phyloP scores from a whole-genome alignment of 805 yeast genomes.

The Candida sphagnicola region DNA sequence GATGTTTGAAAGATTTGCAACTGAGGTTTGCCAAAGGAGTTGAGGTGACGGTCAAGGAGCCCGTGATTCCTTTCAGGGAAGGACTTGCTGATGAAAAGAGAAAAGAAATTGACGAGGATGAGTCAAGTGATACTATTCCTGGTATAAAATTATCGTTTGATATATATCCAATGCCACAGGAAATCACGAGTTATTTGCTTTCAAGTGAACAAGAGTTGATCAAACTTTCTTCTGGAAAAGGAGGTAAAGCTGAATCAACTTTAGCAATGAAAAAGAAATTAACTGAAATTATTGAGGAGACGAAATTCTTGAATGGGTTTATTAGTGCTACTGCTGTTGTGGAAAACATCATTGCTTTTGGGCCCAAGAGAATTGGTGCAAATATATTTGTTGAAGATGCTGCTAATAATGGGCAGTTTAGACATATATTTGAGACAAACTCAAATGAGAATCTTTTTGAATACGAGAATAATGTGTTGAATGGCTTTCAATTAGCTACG shows the following conservation, averaged over 20 bases:
- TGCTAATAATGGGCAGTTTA: slow-evolving; percentile 20
- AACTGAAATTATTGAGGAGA: slow-evolving; percentile 6
- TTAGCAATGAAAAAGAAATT: slow-evolving; percentile 8
- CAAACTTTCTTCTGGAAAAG: slow-evolving; percentile 19
- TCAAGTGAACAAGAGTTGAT: slow-evolving; percentile 44
- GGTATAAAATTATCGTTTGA: slow-evolving; percentile 49
- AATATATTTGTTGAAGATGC: slow-evolving; percentile 64
- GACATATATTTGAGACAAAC: slow-evolving; percentile 19
- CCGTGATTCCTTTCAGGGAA: slow-evolving; percentile 92
- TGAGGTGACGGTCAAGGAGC: slow-evolving; percentile 82
- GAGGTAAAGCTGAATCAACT: slow-evolving; percentile 1
- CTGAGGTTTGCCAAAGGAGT: slow-evolving; percentile 86
- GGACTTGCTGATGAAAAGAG: slow-evolving; percentile 63
- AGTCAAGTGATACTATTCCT: slow-evolving; percentile 11
- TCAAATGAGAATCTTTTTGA: slow-evolving; percentile 21
- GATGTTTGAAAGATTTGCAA: slow-evolving; percentile 86
- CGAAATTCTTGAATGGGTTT: slow-evolving; percentile 13
- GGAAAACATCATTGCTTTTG: slow-evolving; percentile 56
- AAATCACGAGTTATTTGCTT: slow-evolving; percentile 45
- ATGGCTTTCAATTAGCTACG: slow-evolving; percentile 82
- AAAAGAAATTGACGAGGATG: slow-evolving; percentile 11
- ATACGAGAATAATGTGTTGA: slow-evolving; percentile 59
- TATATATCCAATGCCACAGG: slow-evolving; percentile 54
- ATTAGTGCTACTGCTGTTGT: slow-evolving; percentile 17
- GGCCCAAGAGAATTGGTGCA: slow-evolving; percentile 73